Conservation (phyloP, 2,329 filamentous ascomycete genomes). For the Apiospora hydei region DNA sequence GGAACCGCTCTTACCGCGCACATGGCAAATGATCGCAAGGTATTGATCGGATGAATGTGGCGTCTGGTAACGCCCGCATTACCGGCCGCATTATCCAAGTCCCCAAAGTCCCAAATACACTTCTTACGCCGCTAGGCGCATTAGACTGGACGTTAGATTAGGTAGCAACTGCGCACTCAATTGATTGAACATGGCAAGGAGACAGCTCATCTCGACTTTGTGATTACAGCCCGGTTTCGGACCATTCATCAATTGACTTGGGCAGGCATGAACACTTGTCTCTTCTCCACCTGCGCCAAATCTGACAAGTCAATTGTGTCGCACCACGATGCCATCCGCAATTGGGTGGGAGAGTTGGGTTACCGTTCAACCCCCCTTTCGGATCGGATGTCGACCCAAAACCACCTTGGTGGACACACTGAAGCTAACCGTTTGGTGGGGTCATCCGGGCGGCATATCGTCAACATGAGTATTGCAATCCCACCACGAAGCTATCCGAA, state of each 20-base stretch:
- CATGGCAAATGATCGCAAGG: not conserved
- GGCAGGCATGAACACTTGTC: slow-evolving; percentile 6
- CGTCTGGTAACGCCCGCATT: not conserved
- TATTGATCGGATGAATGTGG: not conserved
- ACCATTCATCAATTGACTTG: not conserved
- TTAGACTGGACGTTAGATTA: not conserved
- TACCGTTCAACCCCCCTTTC: not conserved
- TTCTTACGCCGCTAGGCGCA: not conserved
- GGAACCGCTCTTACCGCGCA: not conserved
- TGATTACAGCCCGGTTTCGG: not conserved
- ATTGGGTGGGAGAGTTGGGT: not conserved
- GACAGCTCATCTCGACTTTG: not conserved
- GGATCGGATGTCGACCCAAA: not conserved
- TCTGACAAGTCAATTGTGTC: not conserved
- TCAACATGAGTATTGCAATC: not conserved
- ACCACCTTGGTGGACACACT: not conserved
- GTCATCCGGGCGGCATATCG: not conserved
- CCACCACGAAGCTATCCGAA: not conserved
- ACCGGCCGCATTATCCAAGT: not conserved
- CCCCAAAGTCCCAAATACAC: too few relatives aligned
- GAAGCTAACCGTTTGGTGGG: not conserved
- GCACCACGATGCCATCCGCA: not conserved
- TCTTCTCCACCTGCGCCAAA: not conserved
- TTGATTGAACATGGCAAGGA: not conserved
- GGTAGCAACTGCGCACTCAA: not conserved